Evolutionary conservation across 108 stramenopile genomes (phyloP).

Genomic region (Fragilaria crotonensis): DNA sequence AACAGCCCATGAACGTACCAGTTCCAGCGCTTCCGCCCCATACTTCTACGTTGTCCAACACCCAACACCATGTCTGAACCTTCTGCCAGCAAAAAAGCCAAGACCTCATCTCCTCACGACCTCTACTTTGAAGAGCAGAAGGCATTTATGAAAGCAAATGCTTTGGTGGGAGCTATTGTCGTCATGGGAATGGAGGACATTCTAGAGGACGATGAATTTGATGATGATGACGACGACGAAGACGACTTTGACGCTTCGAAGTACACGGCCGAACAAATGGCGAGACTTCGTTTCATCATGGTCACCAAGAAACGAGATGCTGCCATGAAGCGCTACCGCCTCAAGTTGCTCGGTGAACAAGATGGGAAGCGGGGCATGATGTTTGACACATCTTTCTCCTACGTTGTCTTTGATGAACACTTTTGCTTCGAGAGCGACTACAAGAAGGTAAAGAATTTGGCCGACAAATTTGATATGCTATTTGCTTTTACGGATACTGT

Average conservation of each 20-base stretch:
- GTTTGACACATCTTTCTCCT: conserved; percentile 22
- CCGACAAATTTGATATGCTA: conserved; percentile 19
- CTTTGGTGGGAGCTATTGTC: too few species aligned
- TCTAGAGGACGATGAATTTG: too few species aligned
- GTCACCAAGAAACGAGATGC: conserved; percentile 12
- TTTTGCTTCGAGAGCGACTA: neutral
- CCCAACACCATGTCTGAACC: too few species aligned
- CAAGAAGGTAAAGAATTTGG: neutral
- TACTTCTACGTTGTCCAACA: too few species aligned
- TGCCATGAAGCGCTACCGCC: conserved; percentile 4
- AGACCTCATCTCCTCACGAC: too few species aligned
- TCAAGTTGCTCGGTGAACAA: conserved; percentile 12
- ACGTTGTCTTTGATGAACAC: conserved; percentile 2
- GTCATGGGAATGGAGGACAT: too few species aligned
- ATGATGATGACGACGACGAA: conserved; percentile 19
- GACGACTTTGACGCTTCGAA: conserved; percentile 1
- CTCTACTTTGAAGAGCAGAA: too few species aligned
- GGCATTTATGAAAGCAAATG: too few species aligned
- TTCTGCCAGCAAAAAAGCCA: too few species aligned
- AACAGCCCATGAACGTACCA: too few species aligned
- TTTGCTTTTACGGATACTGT: conserved; percentile 19
- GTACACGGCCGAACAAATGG: conserved; percentile 20
- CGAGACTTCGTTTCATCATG: conserved; percentile 14
- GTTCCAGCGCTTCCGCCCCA: too few species aligned
- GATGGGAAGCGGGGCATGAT: conserved; percentile 10